A percentile compares a stretch with the other conserved stretches of the same genome.
These are phyloP conservation scores for Earliella scabrosa DNA, from an alignment of 1,284 basidiomycete genomes.

Conservation along the genomic window DNA sequence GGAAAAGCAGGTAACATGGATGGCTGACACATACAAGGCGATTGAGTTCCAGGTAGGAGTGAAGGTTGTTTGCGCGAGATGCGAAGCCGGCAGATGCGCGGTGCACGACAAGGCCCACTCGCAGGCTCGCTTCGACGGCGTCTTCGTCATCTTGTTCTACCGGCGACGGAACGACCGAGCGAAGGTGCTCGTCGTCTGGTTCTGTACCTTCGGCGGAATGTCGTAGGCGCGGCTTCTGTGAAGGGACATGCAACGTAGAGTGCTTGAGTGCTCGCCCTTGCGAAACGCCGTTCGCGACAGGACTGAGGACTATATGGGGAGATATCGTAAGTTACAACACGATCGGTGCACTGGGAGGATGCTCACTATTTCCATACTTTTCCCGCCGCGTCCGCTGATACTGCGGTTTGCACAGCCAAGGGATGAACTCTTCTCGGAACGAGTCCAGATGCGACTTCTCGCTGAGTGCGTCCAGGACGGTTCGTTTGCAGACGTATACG, in stretches of 20 bases:
- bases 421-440: conserved; percentile 85
- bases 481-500: conserved; percentile 84
- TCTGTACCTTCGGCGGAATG: conserved; percentile 8
- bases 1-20: not conserved
- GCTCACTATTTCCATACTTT: conserved; percentile 51
- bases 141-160: conserved; percentile 45
- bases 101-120: conserved; percentile 66
- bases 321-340: not conserved
- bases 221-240: conserved; percentile 11
- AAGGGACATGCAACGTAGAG: conserved; percentile 50
- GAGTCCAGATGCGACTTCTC: conserved; percentile 76
- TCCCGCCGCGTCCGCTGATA: conserved; percentile 64
- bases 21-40: conserved; percentile 56
- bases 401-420: conserved; percentile 87
- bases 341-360: not conserved
- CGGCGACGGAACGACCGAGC: conserved; percentile 47
- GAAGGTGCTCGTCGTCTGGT: conserved; percentile 22
- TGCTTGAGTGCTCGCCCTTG: conserved; percentile 58
- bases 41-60: conserved; percentile 84
- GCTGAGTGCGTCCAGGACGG: conserved; percentile 75
- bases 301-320: conserved; percentile 43
- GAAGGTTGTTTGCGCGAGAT: conserved; percentile 84
- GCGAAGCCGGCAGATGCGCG: conserved; percentile 61
- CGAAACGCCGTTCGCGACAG: conserved; percentile 43
- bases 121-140: conserved; percentile 48